Evolutionary conservation across 1,284 basidiomycete genomes (phyloP), one percentile per base, ranked within the genome.

Genomic region (Cryptococcus floricola): DNA sequence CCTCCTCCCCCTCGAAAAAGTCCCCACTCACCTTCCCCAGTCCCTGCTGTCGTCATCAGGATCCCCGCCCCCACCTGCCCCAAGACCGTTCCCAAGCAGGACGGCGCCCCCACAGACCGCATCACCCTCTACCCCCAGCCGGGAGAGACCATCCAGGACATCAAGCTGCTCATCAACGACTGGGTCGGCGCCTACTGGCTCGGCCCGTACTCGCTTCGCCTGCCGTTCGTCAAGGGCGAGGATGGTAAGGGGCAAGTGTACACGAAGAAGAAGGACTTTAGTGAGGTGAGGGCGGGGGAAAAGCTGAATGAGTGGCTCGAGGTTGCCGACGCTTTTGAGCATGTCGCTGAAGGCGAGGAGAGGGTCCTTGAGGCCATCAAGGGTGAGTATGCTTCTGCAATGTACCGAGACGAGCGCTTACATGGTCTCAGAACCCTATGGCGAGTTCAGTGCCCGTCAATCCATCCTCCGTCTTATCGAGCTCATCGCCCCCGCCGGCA

Each of bases 401-500:
- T 14, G 23, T 23, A 23, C 23, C 23, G 23, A 23, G 23, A 23
- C 23, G 23, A 23, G 23, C 23, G 14, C 34, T 57, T 9, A 46
- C 43, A 39, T 47, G 13, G 39, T 37, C 9, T 3, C 62, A 77
- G 81, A 80, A 63, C 74, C 79, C 10, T 81, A 79, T 69, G 79
- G 79, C 48, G 80, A 81, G 62, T 73, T 76, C 37, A 73, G 78
- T 42, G 81, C 80, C 14, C 73, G 81, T 14, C 73, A 77, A 57
- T 76, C 80, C 39, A 71, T 82, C 39, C 71, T 80, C 46, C 74
- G 80, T 34, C 70, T 81, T 39, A 70, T 80, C 48, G 81, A 82
- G 57, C 75, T 80, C 54, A 71, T 73, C 48, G 70, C 78, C 51
- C 75, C 75, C 31, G 68, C 75, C n/a, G 77, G 78, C 37, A 67